phyloP scores from a whole-genome alignment of 2,329 filamentous ascomycete species.

The Talaromyces atroroseus region DNA sequence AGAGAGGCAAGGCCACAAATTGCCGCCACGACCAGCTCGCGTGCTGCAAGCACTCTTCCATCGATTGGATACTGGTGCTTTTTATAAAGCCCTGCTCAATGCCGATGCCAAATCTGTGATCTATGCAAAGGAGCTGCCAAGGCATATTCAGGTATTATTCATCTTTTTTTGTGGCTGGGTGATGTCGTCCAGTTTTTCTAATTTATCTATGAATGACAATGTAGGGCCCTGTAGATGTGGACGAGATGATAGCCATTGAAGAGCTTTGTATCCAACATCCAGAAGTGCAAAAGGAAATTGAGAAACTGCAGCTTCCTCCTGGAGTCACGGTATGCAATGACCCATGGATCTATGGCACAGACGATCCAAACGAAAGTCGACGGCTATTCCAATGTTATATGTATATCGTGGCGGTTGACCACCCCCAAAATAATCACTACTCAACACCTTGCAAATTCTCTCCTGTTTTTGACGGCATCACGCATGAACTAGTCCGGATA shows the following conservation, averaged over 20 bases:
- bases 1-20: constrained; percentile 49
- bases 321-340: constrained; percentile 54
- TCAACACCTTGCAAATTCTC: constrained; percentile 33
- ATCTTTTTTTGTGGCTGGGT: not conserved
- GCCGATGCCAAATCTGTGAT: constrained; percentile 32
- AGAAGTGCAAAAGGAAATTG: constrained; percentile 53
- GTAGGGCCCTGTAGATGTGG: constrained; percentile 54
- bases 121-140: constrained; percentile 40
- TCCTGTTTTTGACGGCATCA: constrained; percentile 52
- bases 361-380: constrained; percentile 33
- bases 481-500: constrained; percentile 61
- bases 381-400: constrained; percentile 39
- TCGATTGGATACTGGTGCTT: constrained; percentile 38
- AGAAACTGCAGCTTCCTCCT: constrained; percentile 54
- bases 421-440: constrained; percentile 35
- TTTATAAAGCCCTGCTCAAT: constrained; percentile 37
- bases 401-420: constrained; percentile 32
- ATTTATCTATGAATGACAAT: not conserved
- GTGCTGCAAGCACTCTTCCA: constrained; percentile 50
- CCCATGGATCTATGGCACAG: constrained; percentile 64
- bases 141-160: constrained; percentile 42
- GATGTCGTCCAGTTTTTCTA: not conserved
- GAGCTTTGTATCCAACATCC: constrained; percentile 51
- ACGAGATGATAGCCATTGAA: constrained; percentile 57
- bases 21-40: constrained; percentile 47